These are phyloP conservation scores for Hypoxylon fragiforme DNA, from an alignment of 495 filamentous ascomycete species.

Conservation along the genomic window DNA sequence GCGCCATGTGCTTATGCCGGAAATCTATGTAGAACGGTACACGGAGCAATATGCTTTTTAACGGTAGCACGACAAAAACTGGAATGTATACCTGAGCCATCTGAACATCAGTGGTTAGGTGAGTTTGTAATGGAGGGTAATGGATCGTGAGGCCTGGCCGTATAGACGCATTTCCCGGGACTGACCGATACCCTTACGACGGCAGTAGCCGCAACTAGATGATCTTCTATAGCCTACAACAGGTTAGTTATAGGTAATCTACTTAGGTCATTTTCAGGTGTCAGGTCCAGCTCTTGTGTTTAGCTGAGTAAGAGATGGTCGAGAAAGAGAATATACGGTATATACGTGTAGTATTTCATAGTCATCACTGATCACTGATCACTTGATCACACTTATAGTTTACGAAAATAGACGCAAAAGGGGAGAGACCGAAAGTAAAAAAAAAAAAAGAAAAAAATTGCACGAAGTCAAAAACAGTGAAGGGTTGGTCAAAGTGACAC, in stretches of 20 bases:
- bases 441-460: too few species aligned
- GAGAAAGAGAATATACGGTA: neutral
- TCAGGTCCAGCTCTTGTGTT: neutral
- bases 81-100: conserved; percentile 20
- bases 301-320: conserved; percentile 19
- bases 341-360: conserved; percentile 1
- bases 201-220: conserved; percentile 58
- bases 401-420: conserved; percentile 3
- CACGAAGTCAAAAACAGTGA: too few species aligned
- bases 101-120: conserved; percentile 18
- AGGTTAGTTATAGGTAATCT: conserved; percentile 21
- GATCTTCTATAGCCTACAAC: conserved; percentile 51
- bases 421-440: too few species aligned
- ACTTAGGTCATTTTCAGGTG: conserved; percentile 9
- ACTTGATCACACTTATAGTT: conserved; percentile 22
- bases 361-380: conserved; percentile 24
- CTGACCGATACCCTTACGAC: conserved; percentile 45
- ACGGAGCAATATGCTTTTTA: conserved; percentile 11
- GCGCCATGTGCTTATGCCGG: conserved; percentile 26
- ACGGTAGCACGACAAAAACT: conserved; percentile 7
- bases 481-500: too few species aligned
- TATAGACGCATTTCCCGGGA: conserved; percentile 44
- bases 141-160: conserved; percentile 15
- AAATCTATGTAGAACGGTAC: conserved; percentile 27
- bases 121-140: conserved; percentile 24